Percentiles rank a stretch among this genome's conserved stretches.
Evolutionary conservation across 768 basidiomycete genomes (phyloP).

Genomic region (Tylopilus rubrobrunneus): DNA sequence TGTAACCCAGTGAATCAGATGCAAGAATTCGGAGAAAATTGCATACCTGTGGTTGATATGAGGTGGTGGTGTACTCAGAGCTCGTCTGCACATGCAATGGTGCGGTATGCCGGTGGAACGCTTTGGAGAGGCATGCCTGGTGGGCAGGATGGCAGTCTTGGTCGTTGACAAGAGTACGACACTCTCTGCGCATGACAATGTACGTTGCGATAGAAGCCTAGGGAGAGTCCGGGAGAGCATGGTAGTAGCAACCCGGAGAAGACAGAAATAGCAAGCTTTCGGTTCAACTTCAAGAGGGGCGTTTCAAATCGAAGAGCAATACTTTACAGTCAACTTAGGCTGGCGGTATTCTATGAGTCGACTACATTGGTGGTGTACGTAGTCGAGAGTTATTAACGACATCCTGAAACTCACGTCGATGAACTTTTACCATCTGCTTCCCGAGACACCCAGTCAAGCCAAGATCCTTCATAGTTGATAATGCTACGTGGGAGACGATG

Average conservation of each 20-base stretch:
- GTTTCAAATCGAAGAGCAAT: background rate
- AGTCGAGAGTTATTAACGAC: background rate
- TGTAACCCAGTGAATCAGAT: slow-evolving; percentile 16
- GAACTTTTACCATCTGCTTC: slow-evolving; percentile 40
- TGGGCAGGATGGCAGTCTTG: background rate
- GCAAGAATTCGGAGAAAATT: background rate
- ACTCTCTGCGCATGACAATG: slow-evolving; percentile 1
- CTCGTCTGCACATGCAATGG: slow-evolving; percentile 14
- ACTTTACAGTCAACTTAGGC: too few species aligned
- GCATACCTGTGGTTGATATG: slow-evolving; percentile 54
- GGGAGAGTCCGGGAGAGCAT: slow-evolving; percentile 22
- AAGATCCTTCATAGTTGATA: slow-evolving; percentile 81
- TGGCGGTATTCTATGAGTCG: background rate
- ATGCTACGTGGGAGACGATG: slow-evolving; percentile 34
- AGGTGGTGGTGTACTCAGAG: slow-evolving; percentile 50
- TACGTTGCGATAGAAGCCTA: slow-evolving; percentile 10
- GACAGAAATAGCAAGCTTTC: background rate
- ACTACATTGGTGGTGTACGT: slow-evolving; percentile 1
- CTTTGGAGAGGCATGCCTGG: background rate
- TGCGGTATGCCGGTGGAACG: slow-evolving; percentile 1
- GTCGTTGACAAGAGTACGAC: slow-evolving; percentile 2
- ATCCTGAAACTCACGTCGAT: slow-evolving; percentile 1
- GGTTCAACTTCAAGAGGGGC: background rate
- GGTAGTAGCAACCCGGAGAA: background rate
- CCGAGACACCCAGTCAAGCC: slow-evolving; percentile 77